Evolutionary conservation across 192 early-diverging fungal species (phyloP), one percentile per base, ranked within the genome.

Genomic region (Linnemannia elongata): DNA sequence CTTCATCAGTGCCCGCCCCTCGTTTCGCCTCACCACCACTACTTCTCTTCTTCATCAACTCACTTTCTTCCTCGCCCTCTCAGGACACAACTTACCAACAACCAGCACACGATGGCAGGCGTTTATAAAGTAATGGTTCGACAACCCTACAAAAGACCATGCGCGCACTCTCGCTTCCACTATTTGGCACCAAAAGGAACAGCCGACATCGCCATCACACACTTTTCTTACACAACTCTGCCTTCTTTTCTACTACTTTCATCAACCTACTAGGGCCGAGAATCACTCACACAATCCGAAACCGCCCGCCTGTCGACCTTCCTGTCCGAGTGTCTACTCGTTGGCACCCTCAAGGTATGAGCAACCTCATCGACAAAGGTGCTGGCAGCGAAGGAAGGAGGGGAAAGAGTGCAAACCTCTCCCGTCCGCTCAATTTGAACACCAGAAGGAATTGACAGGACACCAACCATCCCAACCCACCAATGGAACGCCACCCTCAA

Each of bases 321-420:
- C 71, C 88, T 95, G 78, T 89, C 90, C 17, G 93, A 95, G 81
- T 93, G 93, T 66, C 89, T 95, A 89, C 89, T 91, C 57, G 90
- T 94, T n/a, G 94, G 94, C 13, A 91, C 91, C 20, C 88, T 95
- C 18, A 90, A 92, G 85, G 94, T 93, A 81, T 45, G 54, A 41
- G 4, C 57, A 41, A 7, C 45, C 33, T 52, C 66, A 45, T 68
- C 74, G 4, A 47, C 35, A 8, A 33, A 30, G 30, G 30, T 33
- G 20, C 49, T 52, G 49, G 49, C 17, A 52, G 49, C 49, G 4
- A 45, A 2, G 44, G 13, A 45, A 15, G 44, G 44, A 45, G 44
- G 44, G 12, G 44, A 12, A 45, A 45, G 44, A 13, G 12, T 3
- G 3, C 44, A 68, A n/a, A 60, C 60, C 12, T 36, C 36, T 30